phyloP scores from a whole-genome alignment of 352 stramenopile genomes.

The Phytophthora cactorum region DNA sequence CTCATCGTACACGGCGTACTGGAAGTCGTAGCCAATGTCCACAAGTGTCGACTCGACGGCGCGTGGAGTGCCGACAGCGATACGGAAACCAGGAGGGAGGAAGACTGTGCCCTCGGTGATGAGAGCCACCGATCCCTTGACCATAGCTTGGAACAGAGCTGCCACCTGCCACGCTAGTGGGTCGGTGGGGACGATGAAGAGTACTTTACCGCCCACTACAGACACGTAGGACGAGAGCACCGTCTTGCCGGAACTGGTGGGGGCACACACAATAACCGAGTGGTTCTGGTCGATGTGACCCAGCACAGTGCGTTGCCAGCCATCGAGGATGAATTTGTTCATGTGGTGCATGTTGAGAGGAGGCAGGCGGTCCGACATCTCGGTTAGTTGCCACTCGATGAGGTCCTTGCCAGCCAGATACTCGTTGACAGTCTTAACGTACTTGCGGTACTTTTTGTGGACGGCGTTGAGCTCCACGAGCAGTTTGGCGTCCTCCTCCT shows the following conservation, averaged over 20 bases:
- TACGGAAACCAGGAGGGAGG: conserved; percentile 79
- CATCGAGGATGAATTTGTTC: conserved; percentile 95
- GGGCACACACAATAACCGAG: conserved; percentile 97
- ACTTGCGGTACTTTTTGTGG: conserved; percentile 91
- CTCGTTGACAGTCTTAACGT: conserved; percentile 78
- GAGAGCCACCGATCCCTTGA: conserved; percentile 96
- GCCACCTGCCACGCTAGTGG: conserved; percentile 99
- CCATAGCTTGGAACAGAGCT: conserved; percentile 98
- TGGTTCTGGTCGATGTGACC: conserved; percentile 94
- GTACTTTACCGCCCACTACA: conserved; percentile 79
- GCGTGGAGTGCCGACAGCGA: conserved; percentile 96
- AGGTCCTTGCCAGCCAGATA: conserved; percentile 75
- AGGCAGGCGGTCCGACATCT: conserved; percentile 86
- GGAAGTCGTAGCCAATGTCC: conserved; percentile 93
- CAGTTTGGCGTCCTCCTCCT: conserved; percentile 81
- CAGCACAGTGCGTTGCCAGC: conserved; percentile 98
- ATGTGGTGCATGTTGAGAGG: conserved; percentile 92
- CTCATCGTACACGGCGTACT: conserved; percentile 99
- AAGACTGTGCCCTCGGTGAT: conserved; percentile 94
- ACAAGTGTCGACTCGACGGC: conserved; percentile 95
- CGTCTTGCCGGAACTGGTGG: conserved; percentile 98
- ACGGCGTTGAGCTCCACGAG: conserved; percentile 64
- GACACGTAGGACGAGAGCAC: conserved; percentile 89
- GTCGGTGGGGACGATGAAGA: conserved; percentile 95
- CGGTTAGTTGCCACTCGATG: conserved; percentile 88